Evolutionary conservation across 2,329 filamentous ascomycete species (phyloP).

Genomic region (Chrysoporthe austroafricana): DNA sequence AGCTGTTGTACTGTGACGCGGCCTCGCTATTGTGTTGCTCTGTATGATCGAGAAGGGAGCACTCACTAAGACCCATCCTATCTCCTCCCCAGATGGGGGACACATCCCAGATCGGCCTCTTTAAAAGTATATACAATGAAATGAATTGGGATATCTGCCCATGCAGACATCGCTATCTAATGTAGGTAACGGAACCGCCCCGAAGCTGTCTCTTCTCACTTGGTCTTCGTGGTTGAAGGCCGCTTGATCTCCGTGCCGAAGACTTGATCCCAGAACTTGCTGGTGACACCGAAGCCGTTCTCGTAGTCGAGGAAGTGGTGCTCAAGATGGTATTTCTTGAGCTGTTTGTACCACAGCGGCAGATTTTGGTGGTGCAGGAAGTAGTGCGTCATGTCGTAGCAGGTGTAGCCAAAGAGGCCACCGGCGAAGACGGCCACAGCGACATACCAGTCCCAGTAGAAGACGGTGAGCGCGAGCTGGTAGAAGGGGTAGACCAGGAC

Average conservation of each 20-base stretch:
- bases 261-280: slow-evolving; percentile 90
- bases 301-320: slow-evolving; percentile 99
- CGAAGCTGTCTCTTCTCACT: slow-evolving; percentile 31
- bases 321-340: slow-evolving; percentile 97
- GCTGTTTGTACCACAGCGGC: slow-evolving; percentile 82
- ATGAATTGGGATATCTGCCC: slow-evolving; percentile 12
- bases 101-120: slow-evolving; percentile 12
- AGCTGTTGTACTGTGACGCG: background rate
- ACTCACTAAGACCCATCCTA: slow-evolving; percentile 4
- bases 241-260: slow-evolving; percentile 81
- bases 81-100: background rate
- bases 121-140: slow-evolving; percentile 25
- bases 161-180: background rate
- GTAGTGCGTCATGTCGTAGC: slow-evolving; percentile 97
- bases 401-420: slow-evolving; percentile 92
- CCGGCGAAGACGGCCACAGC: slow-evolving; percentile 82
- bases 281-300: slow-evolving; percentile 96
- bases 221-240: slow-evolving; percentile 41
- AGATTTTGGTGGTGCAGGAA: slow-evolving; percentile 96
- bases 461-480: slow-evolving; percentile 81
- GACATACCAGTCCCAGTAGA: slow-evolving; percentile 84
- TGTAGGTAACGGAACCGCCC: background rate
- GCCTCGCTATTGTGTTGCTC: slow-evolving; percentile 3
- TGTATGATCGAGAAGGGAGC: background rate
- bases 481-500: slow-evolving; percentile 87